phyloP scores from a whole-genome alignment of 2,329 filamentous ascomycete species.

The Neofusicoccum ribis region DNA sequence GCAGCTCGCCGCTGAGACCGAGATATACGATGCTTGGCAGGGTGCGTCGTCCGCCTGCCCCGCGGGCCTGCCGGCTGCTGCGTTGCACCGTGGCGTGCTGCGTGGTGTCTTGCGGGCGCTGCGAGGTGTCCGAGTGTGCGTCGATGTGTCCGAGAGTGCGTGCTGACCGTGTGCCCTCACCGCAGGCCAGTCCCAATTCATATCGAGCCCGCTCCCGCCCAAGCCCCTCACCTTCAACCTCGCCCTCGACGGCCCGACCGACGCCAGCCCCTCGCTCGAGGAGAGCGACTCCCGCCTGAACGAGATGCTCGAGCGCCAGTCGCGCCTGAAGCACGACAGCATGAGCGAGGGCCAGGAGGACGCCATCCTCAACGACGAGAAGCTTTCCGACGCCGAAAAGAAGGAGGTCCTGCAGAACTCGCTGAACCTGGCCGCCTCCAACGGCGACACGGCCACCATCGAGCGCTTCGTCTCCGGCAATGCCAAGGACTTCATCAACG shows the following conservation, averaged over 20 bases:
- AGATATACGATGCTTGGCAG: constrained; percentile 99
- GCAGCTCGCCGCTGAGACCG: constrained; percentile 76
- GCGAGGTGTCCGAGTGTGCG: neutral
- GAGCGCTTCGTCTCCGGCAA: constrained; percentile 72
- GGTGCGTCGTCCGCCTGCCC: constrained; percentile 53
- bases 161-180: constrained; percentile 12
- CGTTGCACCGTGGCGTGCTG: neutral
- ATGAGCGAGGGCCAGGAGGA: constrained; percentile 72
- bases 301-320: constrained; percentile 94
- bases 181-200: constrained; percentile 92
- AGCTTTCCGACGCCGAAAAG: constrained; percentile 75
- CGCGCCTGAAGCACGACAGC: constrained; percentile 72
- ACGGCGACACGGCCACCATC: constrained; percentile 85
- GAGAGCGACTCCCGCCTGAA: constrained; percentile 87
- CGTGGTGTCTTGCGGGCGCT: neutral
- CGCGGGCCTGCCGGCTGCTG: neutral
- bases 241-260: constrained; percentile 72
- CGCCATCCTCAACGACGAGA: constrained; percentile 71
- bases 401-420: constrained; percentile 78
- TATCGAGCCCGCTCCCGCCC: constrained; percentile 80
- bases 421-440: constrained; percentile 93
- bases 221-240: constrained; percentile 86
- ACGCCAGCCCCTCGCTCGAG: constrained; percentile 56
- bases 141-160: neutral
- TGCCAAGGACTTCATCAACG: constrained; percentile 74